A percentile compares a stretch with the other conserved stretches of the same genome.
phyloP scores from a whole-genome alignment of 2,329 filamentous ascomycete species.

The Aureobasidium subglaciale region DNA sequence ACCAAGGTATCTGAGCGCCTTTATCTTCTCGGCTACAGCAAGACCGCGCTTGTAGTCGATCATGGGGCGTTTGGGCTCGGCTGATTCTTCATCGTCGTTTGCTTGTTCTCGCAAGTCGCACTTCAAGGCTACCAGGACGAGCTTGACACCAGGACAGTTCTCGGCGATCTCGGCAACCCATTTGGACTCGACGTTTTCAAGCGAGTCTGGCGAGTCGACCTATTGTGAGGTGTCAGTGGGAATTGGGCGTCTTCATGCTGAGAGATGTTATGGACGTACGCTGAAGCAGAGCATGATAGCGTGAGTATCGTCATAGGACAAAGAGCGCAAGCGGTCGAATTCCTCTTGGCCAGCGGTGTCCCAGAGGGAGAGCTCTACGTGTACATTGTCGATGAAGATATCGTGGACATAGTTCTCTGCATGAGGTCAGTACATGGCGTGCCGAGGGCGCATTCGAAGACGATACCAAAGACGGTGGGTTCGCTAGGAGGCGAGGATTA shows the following conservation, averaged over 20 bases:
- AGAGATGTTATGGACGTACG: slow-evolving; percentile 38
- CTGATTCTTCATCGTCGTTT: slow-evolving; percentile 56
- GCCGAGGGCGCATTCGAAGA: not conserved
- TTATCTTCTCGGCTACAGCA: slow-evolving; percentile 84
- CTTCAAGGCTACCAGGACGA: slow-evolving; percentile 92
- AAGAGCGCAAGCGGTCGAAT: slow-evolving; percentile 89
- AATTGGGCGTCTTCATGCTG: not conserved
- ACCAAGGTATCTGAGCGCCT: slow-evolving; percentile 85
- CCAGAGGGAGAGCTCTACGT: slow-evolving; percentile 97
- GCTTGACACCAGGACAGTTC: slow-evolving; percentile 90
- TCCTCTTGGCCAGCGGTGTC: slow-evolving; percentile 98
- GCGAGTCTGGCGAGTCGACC: slow-evolving; percentile 88
- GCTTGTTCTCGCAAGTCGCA: slow-evolving; percentile 82
- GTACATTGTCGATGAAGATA: slow-evolving; percentile 94
- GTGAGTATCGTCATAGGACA: slow-evolving; percentile 97
- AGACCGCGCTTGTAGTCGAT: slow-evolving; percentile 90
- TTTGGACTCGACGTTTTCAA: slow-evolving; percentile 98
- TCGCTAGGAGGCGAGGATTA: slow-evolving; percentile 49
- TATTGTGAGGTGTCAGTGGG: slow-evolving; percentile 23
- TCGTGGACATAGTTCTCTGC: slow-evolving; percentile 96
- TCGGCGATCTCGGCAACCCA: slow-evolving; percentile 98
- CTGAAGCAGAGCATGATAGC: slow-evolving; percentile 99
- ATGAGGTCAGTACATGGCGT: slow-evolving; percentile 2
- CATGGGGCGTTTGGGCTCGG: slow-evolving; percentile 50
- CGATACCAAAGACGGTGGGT: slow-evolving; percentile 77